Conservation (phyloP, 495 filamentous ascomycete species). For the Penicillium tannophilum region DNA sequence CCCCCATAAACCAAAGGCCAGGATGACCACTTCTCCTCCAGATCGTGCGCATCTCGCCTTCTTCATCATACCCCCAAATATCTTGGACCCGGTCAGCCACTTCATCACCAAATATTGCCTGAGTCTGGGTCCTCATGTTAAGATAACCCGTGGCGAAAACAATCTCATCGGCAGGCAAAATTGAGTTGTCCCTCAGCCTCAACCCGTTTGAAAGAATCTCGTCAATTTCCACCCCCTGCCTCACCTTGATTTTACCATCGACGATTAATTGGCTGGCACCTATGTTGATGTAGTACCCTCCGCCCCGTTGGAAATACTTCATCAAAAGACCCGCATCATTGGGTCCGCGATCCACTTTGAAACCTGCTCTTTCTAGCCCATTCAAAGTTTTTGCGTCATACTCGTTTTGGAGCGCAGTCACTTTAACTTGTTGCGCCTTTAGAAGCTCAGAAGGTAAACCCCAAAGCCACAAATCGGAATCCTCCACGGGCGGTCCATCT, state of each 20-base stretch:
- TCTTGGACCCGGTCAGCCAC: slow-evolving; percentile 59
- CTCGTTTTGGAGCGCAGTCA: too few relatives aligned
- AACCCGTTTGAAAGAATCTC: slow-evolving; percentile 61
- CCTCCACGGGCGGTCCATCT: too few relatives aligned
- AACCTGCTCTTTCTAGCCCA: slow-evolving; percentile 46
- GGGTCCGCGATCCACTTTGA: too few relatives aligned
- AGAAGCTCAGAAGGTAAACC: too few relatives aligned
- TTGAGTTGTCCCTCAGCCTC: slow-evolving; percentile 57
- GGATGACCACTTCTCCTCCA: slow-evolving; percentile 57
- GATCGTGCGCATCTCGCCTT: slow-evolving; percentile 66
- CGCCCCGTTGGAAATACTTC: too few relatives aligned
- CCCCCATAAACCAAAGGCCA: slow-evolving; percentile 31
- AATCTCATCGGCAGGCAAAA: too few relatives aligned
- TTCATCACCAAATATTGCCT: slow-evolving; percentile 61
- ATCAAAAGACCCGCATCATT: too few relatives aligned
- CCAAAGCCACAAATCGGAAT: too few relatives aligned
- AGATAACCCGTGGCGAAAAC: slow-evolving; percentile 75
- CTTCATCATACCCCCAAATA: slow-evolving; percentile 75
- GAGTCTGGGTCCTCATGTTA: slow-evolving; percentile 41
- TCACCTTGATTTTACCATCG: slow-evolving; percentile 68
- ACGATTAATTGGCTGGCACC: slow-evolving; percentile 62
- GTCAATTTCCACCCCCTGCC: slow-evolving; percentile 50
- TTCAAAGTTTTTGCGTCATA: too few relatives aligned
- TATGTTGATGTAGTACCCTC: slow-evolving; percentile 75
- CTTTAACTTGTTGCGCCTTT: too few relatives aligned